Conservation (phyloP, 306 rosid species). For the Trifolium fragiferum region DNA sequence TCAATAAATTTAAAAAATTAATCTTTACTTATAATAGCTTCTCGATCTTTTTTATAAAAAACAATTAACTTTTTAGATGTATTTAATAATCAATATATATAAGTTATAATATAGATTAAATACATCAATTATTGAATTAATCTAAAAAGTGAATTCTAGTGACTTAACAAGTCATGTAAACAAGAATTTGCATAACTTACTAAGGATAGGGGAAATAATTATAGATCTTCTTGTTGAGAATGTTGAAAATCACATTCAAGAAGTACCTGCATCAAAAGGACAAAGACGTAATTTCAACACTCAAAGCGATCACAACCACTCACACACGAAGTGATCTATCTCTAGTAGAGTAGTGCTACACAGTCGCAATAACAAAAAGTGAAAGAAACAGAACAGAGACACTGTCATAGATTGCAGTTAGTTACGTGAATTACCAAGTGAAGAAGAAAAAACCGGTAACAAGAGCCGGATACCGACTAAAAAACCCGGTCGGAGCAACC, state of each 20-base stretch:
- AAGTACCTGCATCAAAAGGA: conserved; percentile 72
- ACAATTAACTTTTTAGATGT: no score
- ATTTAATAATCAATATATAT: no score
- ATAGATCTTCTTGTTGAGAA: conserved; percentile 93
- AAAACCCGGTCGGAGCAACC: conserved; percentile 70
- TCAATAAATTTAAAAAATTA: no score
- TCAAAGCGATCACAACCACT: conserved; percentile 21
- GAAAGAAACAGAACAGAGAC: neutral
- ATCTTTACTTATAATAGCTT: no score
- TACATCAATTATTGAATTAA: no score
- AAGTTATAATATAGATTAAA: no score
- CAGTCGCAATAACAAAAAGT: neutral
- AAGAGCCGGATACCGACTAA: conserved; percentile 64
- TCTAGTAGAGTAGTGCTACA: neutral
- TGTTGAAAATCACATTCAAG: conserved; percentile 91
- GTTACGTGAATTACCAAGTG: conserved; percentile 72
- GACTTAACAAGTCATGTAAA: no score
- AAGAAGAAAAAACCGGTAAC: conserved; percentile 92
- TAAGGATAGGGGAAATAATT: conserved; percentile 96
- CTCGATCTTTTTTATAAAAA: no score
- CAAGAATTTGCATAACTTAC: no score
- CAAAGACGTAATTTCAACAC: conserved; percentile 29
- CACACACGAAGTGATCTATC: neutral
- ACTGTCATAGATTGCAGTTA: neutral
- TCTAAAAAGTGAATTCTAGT: neutral